Conservation (phyloP, 164 flowering plant genomes). For the Sedum album region DNA sequence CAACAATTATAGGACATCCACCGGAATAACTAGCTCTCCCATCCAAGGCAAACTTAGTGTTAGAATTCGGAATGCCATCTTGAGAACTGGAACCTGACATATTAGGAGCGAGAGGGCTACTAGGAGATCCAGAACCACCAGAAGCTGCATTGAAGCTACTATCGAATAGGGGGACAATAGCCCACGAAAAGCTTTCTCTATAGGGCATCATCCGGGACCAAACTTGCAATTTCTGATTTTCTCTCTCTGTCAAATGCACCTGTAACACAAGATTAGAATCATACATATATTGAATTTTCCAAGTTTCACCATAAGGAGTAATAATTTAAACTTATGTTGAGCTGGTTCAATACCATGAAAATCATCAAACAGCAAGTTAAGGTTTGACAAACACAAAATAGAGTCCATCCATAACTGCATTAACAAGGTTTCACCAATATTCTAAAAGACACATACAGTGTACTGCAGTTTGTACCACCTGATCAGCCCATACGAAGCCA, state of each 20-base stretch:
- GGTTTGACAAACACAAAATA: not conserved
- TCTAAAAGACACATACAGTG: not conserved
- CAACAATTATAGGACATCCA: conserved; percentile 73
- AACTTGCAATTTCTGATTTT: conserved; percentile 91
- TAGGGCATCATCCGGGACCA: conserved; percentile 98
- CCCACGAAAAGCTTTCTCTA: conserved; percentile 94
- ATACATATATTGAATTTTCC: not conserved
- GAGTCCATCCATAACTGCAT: not conserved
- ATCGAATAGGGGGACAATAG: conserved; percentile 89
- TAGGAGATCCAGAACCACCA: conserved; percentile 81
- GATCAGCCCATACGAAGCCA: not conserved
- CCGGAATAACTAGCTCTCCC: conserved; percentile 62
- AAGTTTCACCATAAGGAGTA: not conserved
- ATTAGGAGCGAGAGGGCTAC: conserved; percentile 80
- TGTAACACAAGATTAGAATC: conserved; percentile 16
- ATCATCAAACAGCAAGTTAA: not conserved
- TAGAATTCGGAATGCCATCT: conserved; percentile 60
- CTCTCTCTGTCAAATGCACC: conserved; percentile 90
- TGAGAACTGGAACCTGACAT: conserved; percentile 71
- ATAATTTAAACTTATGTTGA: not conserved
- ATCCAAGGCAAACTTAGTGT: conserved; percentile 55
- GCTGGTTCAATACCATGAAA: not conserved
- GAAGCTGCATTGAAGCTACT: conserved; percentile 44
- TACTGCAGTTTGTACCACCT: not conserved
- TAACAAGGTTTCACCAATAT: not conserved